Evolutionary conservation across 2,329 filamentous ascomycete species (phyloP).

Genomic region (Colletotrichum phormii): DNA sequence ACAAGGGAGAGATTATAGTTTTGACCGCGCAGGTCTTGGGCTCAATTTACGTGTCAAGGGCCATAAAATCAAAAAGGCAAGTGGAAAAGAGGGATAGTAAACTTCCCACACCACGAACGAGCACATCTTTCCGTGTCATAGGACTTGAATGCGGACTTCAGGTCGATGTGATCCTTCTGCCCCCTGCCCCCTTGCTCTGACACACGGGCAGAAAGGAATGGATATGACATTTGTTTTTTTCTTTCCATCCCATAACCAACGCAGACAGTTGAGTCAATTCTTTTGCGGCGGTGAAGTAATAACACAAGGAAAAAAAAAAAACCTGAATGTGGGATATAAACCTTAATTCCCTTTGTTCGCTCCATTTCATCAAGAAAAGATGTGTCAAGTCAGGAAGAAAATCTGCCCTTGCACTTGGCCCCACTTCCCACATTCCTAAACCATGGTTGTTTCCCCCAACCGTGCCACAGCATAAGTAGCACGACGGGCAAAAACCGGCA

Average conservation of each 20-base stretch:
- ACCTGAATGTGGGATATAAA: not conserved
- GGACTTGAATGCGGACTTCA: not conserved
- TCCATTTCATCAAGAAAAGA: not conserved
- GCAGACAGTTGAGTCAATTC: not conserved
- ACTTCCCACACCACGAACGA: not conserved
- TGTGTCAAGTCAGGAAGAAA: not conserved
- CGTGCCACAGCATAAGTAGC: not conserved
- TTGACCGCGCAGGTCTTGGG: not conserved
- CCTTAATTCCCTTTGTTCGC: not conserved
- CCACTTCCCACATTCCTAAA: not conserved
- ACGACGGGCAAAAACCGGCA: not conserved
- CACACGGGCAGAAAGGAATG: not conserved
- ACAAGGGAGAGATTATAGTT: not conserved
- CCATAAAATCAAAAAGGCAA: not conserved
- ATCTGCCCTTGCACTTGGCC: not conserved
- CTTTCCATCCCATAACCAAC: not conserved
- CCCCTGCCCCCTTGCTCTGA: not conserved
- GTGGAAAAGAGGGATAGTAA: not conserved
- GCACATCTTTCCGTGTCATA: no score
- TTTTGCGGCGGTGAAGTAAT: not conserved
- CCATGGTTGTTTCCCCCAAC: not conserved
- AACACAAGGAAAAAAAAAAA: not conserved
- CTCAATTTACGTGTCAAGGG: not conserved
- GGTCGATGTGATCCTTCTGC: not conserved
- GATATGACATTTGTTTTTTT: not conserved